Evolutionary conservation across 202 grass and related monocot species (phyloP), one percentile per base, ranked within the genome.

Genomic region (Hordeum pubiflorum): DNA sequence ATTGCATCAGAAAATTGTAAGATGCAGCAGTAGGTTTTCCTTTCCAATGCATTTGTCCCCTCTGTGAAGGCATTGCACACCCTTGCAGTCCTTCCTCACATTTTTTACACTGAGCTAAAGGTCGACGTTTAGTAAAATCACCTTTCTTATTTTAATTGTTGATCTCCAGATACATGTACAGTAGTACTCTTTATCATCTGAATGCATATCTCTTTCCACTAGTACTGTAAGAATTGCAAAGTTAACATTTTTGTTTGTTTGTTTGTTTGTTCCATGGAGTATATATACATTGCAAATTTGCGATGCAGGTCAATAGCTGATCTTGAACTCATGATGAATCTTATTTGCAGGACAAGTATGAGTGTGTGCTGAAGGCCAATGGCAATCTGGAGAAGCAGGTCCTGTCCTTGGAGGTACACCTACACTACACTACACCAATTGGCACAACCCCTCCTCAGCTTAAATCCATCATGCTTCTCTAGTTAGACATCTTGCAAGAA

Each of bases 261-360:
- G 37, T 41, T 7, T 27, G 26, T 27, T 27, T 27, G 26, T 27
- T 27, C 26, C 26, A 27, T 27, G 26, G 26, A 27, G 26, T 27
- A 27, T 27, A 27, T 27, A 27, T 27, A 2, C 26, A 27, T 27
- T 27, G 26, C 2, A 27, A 27, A n/a, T n/a, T n/a, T n/a, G n/a
- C n/a, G n/a, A n/a, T 27, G 26, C 26, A 27, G 26, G 26, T 27
- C 26, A 27, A 27, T 27, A 27, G 26, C 26, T 67, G 20, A 66
- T 58, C 22, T 38, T 59, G 14, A 3, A 50, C 9, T 31, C 40
- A 44, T 46, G n/a, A 63, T 50, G 54, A 37, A 37, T 76, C 33
- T 84, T 65, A 15, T 80, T 85, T 72, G 58, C 65, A 96, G 93
- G 83, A 86, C 52, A 88, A 80, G 43, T 86, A 90, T 63, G 76